Conservation (phyloP, 1,139 yeast genomes). For the Blastobotrys aristatus region DNA sequence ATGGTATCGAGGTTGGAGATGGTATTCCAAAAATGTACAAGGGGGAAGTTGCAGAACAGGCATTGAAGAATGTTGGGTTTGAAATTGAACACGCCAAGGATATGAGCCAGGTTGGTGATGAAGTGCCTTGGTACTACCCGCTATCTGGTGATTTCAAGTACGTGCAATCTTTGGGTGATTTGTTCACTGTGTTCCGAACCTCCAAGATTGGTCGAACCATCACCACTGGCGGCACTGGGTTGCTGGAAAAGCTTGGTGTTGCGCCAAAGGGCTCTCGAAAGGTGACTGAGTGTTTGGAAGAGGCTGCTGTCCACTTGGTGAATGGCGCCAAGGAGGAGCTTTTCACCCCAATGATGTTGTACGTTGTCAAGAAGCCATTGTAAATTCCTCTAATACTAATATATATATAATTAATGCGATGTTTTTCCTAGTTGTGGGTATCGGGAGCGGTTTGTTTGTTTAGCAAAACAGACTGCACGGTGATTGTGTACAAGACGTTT, state of each 20-base stretch:
- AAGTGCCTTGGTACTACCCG: constrained; percentile 97
- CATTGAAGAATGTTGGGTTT: constrained; percentile 84
- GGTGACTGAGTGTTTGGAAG: constrained; percentile 90
- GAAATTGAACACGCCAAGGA: constrained; percentile 70
- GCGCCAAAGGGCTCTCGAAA: constrained; percentile 93
- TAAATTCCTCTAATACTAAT: too few relatives aligned
- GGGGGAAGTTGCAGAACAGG: constrained; percentile 79
- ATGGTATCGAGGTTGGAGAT: constrained; percentile 97
- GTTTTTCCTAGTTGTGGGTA: too few relatives aligned
- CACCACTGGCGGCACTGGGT: constrained; percentile 75
- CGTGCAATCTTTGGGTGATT: constrained; percentile 72
- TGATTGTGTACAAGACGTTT: background rate
- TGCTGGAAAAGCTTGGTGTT: constrained; percentile 75
- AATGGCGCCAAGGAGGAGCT: constrained; percentile 85
- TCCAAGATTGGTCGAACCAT: constrained; percentile 78
- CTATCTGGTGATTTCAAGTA: constrained; percentile 89
- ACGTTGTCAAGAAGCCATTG: constrained; percentile 85
- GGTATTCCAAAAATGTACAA: constrained; percentile 97
- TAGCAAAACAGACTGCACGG: too few relatives aligned
- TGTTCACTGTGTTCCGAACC: constrained; percentile 84
- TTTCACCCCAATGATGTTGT: constrained; percentile 96
- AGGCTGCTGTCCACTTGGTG: constrained; percentile 93
- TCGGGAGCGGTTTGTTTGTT: too few relatives aligned
- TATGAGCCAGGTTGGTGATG: constrained; percentile 77
- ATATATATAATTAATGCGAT: too few relatives aligned